phyloP scores from a whole-genome alignment of 2,329 filamentous ascomycete genomes.

The Phaeosphaeriaceae sp. region DNA sequence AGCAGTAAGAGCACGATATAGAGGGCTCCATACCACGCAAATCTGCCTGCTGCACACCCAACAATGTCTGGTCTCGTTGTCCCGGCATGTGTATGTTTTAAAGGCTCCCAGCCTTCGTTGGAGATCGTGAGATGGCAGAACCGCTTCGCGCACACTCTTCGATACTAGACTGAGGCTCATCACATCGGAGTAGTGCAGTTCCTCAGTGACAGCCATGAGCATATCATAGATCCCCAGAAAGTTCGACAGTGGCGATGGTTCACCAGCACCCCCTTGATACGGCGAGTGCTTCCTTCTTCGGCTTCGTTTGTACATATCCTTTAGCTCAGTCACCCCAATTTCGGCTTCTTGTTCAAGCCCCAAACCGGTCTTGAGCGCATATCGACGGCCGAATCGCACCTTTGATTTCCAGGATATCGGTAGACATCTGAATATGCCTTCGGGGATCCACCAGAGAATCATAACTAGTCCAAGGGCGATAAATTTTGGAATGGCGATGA shows the following conservation, averaged over 20 bases:
- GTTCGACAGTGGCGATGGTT: slow-evolving; percentile 21
- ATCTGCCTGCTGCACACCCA: slow-evolving; percentile 31
- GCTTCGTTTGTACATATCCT: slow-evolving; percentile 1
- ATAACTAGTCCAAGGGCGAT: slow-evolving; percentile 1
- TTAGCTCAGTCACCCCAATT: slow-evolving; percentile 15
- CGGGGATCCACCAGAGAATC: slow-evolving; percentile 12
- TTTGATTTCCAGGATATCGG: slow-evolving; percentile 21
- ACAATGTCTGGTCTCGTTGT: slow-evolving; percentile 15
- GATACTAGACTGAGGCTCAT: slow-evolving; percentile 32
- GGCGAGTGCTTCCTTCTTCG: neutral
- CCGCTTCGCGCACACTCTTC: slow-evolving; percentile 28
- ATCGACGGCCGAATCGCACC: slow-evolving; percentile 23
- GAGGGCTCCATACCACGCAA: slow-evolving; percentile 17
- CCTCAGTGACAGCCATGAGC: slow-evolving; percentile 28
- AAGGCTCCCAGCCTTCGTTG: slow-evolving; percentile 22
- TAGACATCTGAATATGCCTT: slow-evolving; percentile 24
- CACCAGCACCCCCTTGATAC: slow-evolving; percentile 7
- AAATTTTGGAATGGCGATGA: slow-evolving; percentile 3
- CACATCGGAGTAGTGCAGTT: slow-evolving; percentile 39
- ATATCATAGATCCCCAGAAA: slow-evolving; percentile 42
- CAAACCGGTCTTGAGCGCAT: slow-evolving; percentile 21
- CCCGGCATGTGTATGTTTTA: slow-evolving; percentile 28
- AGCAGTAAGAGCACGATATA: neutral
- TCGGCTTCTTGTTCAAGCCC: slow-evolving; percentile 17
- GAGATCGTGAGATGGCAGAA: slow-evolving; percentile 28